Conservation (phyloP, 108 stramenopile genomes). For the Cafeteria roenbergensis region DNA sequence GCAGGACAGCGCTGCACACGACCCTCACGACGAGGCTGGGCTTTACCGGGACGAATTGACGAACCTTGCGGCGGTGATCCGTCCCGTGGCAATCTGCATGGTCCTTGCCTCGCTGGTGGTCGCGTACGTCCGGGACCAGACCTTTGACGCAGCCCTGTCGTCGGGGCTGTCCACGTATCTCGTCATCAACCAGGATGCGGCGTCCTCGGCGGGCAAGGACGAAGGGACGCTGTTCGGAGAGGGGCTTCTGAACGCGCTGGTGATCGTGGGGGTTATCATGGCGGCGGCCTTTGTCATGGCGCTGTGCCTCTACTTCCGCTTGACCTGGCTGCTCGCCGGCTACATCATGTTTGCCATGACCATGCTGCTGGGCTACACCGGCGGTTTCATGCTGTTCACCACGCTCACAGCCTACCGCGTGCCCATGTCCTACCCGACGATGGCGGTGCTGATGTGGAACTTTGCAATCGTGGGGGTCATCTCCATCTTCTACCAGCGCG, state of each 20-base stretch:
- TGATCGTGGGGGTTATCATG: slow-evolving; percentile 68
- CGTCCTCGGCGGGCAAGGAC: not conserved
- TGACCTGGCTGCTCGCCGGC: slow-evolving; percentile 65
- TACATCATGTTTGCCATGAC: slow-evolving; percentile 68
- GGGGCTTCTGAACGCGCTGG: slow-evolving; percentile 67
- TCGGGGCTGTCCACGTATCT: slow-evolving; percentile 3
- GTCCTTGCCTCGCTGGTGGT: slow-evolving; percentile 17
- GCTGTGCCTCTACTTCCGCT: slow-evolving; percentile 66
- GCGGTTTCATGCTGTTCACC: slow-evolving; percentile 43
- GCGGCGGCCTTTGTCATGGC: slow-evolving; percentile 77
- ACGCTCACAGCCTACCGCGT: slow-evolving; percentile 50
- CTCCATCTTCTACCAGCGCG: slow-evolving; percentile 77
- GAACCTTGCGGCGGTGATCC: slow-evolving; percentile 19
- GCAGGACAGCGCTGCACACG: too few species aligned
- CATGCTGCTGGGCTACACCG: slow-evolving; percentile 67
- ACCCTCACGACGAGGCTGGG: too few species aligned
- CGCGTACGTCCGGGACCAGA: not conserved
- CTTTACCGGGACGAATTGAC: too few species aligned
- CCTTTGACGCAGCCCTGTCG: not conserved
- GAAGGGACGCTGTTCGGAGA: slow-evolving; percentile 13
- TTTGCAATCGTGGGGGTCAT: slow-evolving; percentile 72
- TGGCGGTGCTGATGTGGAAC: slow-evolving; percentile 67
- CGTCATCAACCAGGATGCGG: not conserved
- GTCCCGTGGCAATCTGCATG: slow-evolving; percentile 41
- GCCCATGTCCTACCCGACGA: slow-evolving; percentile 62